phyloP scores from a whole-genome alignment of 2,329 filamentous ascomycete genomes.

The Ceratocystis variospora region DNA sequence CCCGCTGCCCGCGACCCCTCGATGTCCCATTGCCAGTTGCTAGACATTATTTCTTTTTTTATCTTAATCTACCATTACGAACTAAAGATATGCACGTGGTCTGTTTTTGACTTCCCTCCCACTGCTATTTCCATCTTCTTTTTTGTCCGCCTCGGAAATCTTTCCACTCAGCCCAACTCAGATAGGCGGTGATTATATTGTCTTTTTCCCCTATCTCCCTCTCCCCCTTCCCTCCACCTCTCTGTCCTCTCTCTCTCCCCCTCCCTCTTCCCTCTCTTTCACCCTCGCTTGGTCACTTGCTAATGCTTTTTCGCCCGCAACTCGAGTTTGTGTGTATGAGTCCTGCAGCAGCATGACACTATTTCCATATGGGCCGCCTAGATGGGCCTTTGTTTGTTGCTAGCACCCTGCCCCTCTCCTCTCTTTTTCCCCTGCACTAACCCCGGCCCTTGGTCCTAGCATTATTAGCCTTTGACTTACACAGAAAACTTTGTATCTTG shows the following conservation, averaged over 20 bases:
- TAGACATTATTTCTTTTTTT: too few relatives aligned
- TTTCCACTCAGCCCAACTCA: too few relatives aligned
- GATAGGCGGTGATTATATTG: not conserved
- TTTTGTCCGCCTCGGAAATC: too few relatives aligned
- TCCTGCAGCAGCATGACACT: constrained; percentile 2
- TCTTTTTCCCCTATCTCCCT: not conserved
- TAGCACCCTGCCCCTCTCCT: not conserved
- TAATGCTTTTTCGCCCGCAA: not conserved
- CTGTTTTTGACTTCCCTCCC: too few relatives aligned
- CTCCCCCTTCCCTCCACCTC: not conserved
- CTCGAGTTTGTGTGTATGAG: not conserved
- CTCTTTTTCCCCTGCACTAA: not conserved
- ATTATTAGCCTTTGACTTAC: not conserved
- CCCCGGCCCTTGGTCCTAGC: not conserved
- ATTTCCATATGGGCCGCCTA: not conserved
- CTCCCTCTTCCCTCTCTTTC: not conserved
- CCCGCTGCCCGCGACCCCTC: too few relatives aligned
- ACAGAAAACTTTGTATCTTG: not conserved
- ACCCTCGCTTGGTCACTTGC: not conserved
- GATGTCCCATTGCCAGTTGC: too few relatives aligned
- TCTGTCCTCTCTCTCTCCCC: not conserved
- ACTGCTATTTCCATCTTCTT: too few relatives aligned
- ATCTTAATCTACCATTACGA: too few relatives aligned
- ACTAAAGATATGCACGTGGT: too few relatives aligned
- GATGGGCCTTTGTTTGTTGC: not conserved